A percentile compares a stretch with the other conserved stretches of the same genome.
Evolutionary conservation across 2,329 filamentous ascomycete species (phyloP).

Genomic region (Gnomoniopsis sp.): DNA sequence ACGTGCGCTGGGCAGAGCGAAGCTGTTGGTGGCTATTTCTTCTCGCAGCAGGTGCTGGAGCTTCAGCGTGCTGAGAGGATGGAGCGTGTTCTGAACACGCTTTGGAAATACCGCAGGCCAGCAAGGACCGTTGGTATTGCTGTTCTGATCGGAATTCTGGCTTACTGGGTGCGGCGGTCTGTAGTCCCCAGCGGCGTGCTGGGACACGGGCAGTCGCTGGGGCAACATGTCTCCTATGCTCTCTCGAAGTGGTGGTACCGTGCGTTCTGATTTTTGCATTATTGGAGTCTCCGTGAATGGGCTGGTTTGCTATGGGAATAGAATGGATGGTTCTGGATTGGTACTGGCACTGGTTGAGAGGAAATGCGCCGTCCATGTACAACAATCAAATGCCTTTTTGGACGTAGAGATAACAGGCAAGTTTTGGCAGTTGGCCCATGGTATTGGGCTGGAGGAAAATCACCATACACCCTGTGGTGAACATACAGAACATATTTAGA

Average conservation of each 20-base stretch:
- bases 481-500: too few species aligned
- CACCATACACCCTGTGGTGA: too few species aligned
- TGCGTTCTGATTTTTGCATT: background rate
- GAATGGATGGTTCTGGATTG: background rate
- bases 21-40: conserved; percentile 63
- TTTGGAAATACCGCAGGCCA: conserved; percentile 66
- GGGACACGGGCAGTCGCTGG: background rate
- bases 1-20: conserved; percentile 53
- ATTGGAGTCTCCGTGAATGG: background rate
- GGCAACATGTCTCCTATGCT: conserved; percentile 20
- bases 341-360: too few species aligned
- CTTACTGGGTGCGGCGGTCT: conserved; percentile 62
- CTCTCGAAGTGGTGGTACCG: conserved; percentile 13
- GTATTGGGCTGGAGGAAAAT: too few species aligned
- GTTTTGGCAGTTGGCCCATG: too few species aligned
- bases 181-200: conserved; percentile 19
- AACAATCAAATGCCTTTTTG: too few species aligned
- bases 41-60: conserved; percentile 69
- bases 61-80: conserved; percentile 63
- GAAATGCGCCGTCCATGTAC: too few species aligned
- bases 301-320: background rate
- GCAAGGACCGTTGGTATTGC: conserved; percentile 60
- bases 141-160: conserved; percentile 63
- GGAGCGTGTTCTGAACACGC: conserved; percentile 43
- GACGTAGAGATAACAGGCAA: too few species aligned